These are phyloP conservation scores for Aspergillus glaucus DNA, from an alignment of 2,329 filamentous ascomycete genomes.

Conservation along the genomic window DNA sequence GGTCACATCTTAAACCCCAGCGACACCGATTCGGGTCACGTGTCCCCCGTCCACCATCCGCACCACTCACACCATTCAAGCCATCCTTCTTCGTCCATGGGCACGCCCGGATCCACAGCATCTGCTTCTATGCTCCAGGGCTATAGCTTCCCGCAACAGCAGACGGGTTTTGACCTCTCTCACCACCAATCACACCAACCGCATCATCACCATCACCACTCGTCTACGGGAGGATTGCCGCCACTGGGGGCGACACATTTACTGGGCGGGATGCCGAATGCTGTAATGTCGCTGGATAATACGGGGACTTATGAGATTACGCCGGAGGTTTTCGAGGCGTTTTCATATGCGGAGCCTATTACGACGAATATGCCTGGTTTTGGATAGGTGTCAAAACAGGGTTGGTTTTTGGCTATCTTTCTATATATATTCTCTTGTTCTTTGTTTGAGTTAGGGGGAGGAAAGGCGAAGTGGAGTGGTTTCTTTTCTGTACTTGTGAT, in stretches of 20 bases:
- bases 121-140: slow-evolving; percentile 9
- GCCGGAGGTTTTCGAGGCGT: slow-evolving; percentile 40
- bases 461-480: not conserved
- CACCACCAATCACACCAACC: not conserved
- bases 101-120: slow-evolving; percentile 12
- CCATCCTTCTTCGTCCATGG: slow-evolving; percentile 6
- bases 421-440: not conserved
- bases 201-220: not conserved
- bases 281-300: slow-evolving; percentile 33
- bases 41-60: slow-evolving; percentile 9
- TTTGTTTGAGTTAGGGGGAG: not conserved
- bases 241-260: slow-evolving; percentile 24
- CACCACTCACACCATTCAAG: slow-evolving; percentile 2
- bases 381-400: slow-evolving; percentile 21
- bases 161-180: not conserved
- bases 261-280: slow-evolving; percentile 27
- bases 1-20: slow-evolving; percentile 2
- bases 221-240: slow-evolving; percentile 2
- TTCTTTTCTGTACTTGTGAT: not conserved
- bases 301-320: slow-evolving; percentile 36
- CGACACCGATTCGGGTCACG: slow-evolving; percentile 11
- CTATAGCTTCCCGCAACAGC: slow-evolving; percentile 8
- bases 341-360: slow-evolving; percentile 40
- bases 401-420: slow-evolving; percentile 5
- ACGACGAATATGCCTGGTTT: slow-evolving; percentile 34